Conservation (phyloP, 352 stramenopile species). For the Pythium coloratum region DNA sequence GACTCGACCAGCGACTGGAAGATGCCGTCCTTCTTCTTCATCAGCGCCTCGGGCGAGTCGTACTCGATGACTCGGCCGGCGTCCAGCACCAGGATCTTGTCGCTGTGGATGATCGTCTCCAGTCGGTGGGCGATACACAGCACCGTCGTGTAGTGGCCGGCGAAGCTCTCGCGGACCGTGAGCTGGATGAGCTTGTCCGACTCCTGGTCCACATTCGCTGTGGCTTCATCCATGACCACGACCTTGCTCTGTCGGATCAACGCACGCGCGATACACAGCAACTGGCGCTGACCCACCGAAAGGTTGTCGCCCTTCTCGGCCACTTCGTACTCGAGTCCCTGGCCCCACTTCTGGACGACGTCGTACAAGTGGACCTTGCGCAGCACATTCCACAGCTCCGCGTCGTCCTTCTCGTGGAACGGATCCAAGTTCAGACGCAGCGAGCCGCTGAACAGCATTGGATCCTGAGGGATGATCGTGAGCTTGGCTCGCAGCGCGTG, state of each 20-base stretch:
- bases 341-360: slow-evolving; percentile 22
- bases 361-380: slow-evolving; percentile 63
- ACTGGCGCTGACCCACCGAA: slow-evolving; percentile 88
- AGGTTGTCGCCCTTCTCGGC: slow-evolving; percentile 91
- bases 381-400: slow-evolving; percentile 56
- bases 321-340: slow-evolving; percentile 76
- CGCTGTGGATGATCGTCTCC: slow-evolving; percentile 93
- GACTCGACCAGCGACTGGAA: slow-evolving; percentile 43
- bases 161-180: slow-evolving; percentile 55
- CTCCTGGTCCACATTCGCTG: slow-evolving; percentile 59
- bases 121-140: slow-evolving; percentile 94
- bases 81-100: slow-evolving; percentile 89
- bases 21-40: slow-evolving; percentile 62
- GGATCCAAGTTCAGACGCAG: slow-evolving; percentile 90
- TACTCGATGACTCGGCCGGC: slow-evolving; percentile 83
- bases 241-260: slow-evolving; percentile 82
- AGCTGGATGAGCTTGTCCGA: slow-evolving; percentile 85
- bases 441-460: slow-evolving; percentile 87
- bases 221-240: slow-evolving; percentile 94
- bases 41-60: slow-evolving; percentile 70
- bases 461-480: slow-evolving; percentile 90
- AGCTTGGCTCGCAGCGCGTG: slow-evolving; percentile 32
- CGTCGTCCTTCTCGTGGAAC: slow-evolving; percentile 70
- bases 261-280: slow-evolving; percentile 91
- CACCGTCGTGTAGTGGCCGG: slow-evolving; percentile 72